Evolutionary conservation across 352 stramenopile genomes (phyloP), one percentile per base, ranked within the genome.

Genomic region (Phytophthora europaea): DNA sequence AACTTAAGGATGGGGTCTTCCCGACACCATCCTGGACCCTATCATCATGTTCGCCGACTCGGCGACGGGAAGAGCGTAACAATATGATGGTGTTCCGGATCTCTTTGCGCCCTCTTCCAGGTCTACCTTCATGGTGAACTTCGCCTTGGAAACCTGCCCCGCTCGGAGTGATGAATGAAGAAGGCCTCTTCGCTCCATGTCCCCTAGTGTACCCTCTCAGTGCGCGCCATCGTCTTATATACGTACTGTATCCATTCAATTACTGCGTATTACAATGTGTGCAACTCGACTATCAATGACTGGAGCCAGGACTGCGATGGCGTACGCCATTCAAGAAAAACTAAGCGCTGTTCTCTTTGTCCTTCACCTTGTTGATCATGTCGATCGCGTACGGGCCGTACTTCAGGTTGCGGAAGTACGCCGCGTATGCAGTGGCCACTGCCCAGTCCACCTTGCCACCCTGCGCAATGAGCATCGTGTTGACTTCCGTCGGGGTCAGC

Each of bases 321-420:
- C 33, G 18, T 31, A 15, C 22, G 50, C 12, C 7, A 15, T 38
- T 59, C 34, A 16, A 40, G 28, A 28, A 36, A 26, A 53, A 28
- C 33, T 51, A 63, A 40, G 36, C 40, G 23, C n/a, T 63, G 26
- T 31, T 40, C 36, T 36, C 22, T 12, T 26, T 52, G 3, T 52
- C 13, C 18, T 50, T 50, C 18, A n/a, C 28, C 47, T 23, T 20
- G 22, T 53, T 31, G 38, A 36, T 13, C 38, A 40, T 63, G 22
- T 63, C 57, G 57, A 63, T 28, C 28, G 38, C 57, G 57, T 22
- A 63, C 8, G 57, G 36, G 36, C 57, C 57, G 38, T 63, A 63
- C 38, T 53, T 63, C 38, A 63, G 43, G 38, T 63, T 63, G 57
- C 57, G 36, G 57, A 63, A 63, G 57, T 63, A 63, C 16, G 57